Conservation (phyloP, 768 basidiomycete species). For the Leccinum sublutescens region DNA sequence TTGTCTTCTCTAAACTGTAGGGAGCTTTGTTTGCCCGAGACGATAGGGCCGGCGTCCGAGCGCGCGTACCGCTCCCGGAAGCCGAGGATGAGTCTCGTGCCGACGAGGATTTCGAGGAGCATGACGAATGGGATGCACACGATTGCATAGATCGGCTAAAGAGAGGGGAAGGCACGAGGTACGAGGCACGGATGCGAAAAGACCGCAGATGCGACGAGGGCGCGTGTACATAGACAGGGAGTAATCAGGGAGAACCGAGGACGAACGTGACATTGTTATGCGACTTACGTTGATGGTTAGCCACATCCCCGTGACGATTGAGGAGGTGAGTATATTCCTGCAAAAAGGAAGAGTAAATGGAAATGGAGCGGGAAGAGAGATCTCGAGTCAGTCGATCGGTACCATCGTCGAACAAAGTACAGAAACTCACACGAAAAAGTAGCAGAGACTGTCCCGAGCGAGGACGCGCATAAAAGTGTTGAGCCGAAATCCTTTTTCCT, state of each 20-base stretch:
- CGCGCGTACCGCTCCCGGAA: constrained; percentile 31
- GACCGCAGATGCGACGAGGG: not conserved
- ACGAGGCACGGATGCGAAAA: not conserved
- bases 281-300: constrained; percentile 21
- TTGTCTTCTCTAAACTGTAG: constrained; percentile 14
- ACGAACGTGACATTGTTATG: not conserved
- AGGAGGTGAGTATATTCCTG: constrained; percentile 27
- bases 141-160: constrained; percentile 28
- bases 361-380: not conserved
- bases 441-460: constrained; percentile 30
- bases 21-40: constrained; percentile 13
- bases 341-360: not conserved
- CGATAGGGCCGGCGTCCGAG: constrained; percentile 7
- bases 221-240: not conserved
- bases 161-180: not conserved
- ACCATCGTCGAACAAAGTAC: not conserved
- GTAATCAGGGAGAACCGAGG: not conserved
- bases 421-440: constrained; percentile 31
- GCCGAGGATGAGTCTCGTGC: constrained; percentile 31
- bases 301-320: constrained; percentile 30
- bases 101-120: constrained; percentile 30
- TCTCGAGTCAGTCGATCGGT: not conserved
- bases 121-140: constrained; percentile 32
- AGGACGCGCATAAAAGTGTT: constrained; percentile 26
- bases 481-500: constrained; percentile 4